Evolutionary conservation across 768 basidiomycete genomes (phyloP), one percentile per base, ranked within the genome.

Genomic region (Phanerochaete carnosa): DNA sequence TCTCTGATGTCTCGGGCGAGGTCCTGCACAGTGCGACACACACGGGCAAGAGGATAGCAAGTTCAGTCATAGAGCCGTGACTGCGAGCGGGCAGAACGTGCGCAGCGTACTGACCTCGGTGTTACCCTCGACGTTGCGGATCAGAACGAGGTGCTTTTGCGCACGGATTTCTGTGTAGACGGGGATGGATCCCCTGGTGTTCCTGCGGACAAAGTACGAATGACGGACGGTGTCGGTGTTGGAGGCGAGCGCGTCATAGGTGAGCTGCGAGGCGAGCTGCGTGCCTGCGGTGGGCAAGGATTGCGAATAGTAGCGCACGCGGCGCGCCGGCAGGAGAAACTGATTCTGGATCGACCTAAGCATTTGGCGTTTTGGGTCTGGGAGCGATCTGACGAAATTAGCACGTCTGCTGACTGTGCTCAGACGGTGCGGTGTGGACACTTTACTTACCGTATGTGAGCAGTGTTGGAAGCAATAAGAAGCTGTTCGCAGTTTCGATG

Each of bases 81-180:
- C 8, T 29, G 47, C 23, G 47, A 15, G 23, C 6, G 19, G 47
- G 26, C 19, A 11, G 47, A 26, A 49, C 25, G 23, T 29, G 47
- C 12, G 6, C 23, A 25, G 13, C 39, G 54, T 54, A 76, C 81
- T 63, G 68, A 89, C 90, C 59, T 78, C 72, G 61, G 75, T 67
- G 62, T 83, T 79, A 22, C 90, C 91, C 60, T 90, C 79, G 9
- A 93, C 76, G 72, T 91, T 88, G 55, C 86, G 82, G 59, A 93
- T 78, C 47, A 81, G 77, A 46, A 88, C 72, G 62, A 83, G 75
- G 58, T 84, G 82, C 3, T 85, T 81, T 60, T 87, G 83, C 70
- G 88, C 90, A 63, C 87, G 84, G 47, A 89, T 69, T 70, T 92
- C 88, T 29, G 87, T 82, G 71, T 91, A 91, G 26, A 93, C 88